phyloP scores from a whole-genome alignment of 2,329 filamentous ascomycete species.

The Lachnellula hyalina region DNA sequence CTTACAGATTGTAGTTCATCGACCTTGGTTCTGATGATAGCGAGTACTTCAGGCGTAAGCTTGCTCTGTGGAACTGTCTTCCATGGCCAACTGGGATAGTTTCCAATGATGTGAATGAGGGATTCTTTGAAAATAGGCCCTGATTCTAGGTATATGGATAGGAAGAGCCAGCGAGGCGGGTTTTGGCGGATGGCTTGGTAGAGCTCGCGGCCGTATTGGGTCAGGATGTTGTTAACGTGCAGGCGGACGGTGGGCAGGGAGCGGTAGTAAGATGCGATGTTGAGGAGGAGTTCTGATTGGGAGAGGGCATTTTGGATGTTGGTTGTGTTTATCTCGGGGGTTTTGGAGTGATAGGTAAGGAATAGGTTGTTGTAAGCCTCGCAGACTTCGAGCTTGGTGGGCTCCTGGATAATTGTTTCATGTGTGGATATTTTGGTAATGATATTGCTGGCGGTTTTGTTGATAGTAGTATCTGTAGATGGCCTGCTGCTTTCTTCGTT shows the following conservation, averaged over 20 bases:
- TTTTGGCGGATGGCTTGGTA: conserved; percentile 14
- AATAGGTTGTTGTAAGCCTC: conserved; percentile 18
- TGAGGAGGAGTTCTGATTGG: conserved; percentile 12
- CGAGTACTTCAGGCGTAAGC: background rate
- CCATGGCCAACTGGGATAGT: conserved; percentile 16
- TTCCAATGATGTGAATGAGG: conserved; percentile 23
- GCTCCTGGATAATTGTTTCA: too few species aligned
- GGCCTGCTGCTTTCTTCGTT: too few species aligned
- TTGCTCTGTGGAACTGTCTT: background rate
- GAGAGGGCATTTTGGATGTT: conserved; percentile 11
- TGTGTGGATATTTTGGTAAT: background rate
- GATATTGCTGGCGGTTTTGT: background rate
- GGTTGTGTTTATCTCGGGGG: conserved; percentile 9
- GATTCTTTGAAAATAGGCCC: conserved; percentile 22
- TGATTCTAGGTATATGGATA: conserved; percentile 13
- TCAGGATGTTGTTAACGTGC: conserved; percentile 8
- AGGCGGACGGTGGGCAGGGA: conserved; percentile 7
- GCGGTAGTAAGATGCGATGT: conserved; percentile 7
- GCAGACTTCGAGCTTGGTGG: background rate
- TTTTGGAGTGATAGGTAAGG: conserved; percentile 6
- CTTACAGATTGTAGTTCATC: conserved; percentile 10
- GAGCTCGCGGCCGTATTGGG: conserved; percentile 13
- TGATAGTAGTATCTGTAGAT: too few species aligned
- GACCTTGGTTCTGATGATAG: conserved; percentile 13
- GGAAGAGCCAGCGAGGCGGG: conserved; percentile 19